phyloP scores from a whole-genome alignment of 2,329 filamentous ascomycete genomes.

The Bipolaris gigantea region DNA sequence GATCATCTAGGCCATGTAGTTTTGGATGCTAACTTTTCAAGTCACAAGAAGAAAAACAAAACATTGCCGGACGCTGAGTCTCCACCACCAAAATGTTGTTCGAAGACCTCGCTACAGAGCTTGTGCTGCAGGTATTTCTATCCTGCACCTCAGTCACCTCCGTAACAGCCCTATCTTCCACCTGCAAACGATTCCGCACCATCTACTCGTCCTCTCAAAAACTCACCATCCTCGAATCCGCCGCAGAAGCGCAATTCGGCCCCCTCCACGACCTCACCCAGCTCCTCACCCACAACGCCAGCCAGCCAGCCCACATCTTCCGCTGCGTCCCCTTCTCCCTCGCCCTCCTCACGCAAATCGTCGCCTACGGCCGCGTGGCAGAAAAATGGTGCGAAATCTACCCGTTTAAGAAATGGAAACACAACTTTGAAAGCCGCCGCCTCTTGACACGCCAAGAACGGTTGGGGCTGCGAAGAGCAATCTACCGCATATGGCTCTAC shows the following conservation, averaged over 20 bases:
- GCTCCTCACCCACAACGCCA: conserved; percentile 62
- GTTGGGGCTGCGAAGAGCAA: conserved; percentile 56
- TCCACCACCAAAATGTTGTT: conserved; percentile 53
- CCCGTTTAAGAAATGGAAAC: conserved; percentile 64
- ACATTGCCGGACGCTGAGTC: not conserved
- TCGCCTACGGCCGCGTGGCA: conserved; percentile 58
- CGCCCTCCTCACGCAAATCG: conserved; percentile 58
- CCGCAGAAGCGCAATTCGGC: conserved; percentile 59
- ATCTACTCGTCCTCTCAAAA: conserved; percentile 58
- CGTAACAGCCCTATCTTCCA: conserved; percentile 57
- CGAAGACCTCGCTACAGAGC: conserved; percentile 60
- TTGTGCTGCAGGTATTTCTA: conserved; percentile 60
- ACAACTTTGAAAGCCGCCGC: conserved; percentile 58
- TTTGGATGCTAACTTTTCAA: conserved; percentile 2
- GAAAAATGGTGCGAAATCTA: conserved; percentile 64
- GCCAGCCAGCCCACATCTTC: conserved; percentile 59
- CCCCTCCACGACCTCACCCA: conserved; percentile 62
- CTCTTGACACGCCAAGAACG: conserved; percentile 55
- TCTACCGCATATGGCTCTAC: conserved; percentile 65
- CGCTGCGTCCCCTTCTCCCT: conserved; percentile 58
- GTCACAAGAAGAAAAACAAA: not conserved
- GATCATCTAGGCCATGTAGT: not conserved
- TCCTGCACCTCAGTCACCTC: conserved; percentile 57
- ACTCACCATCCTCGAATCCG: conserved; percentile 56
- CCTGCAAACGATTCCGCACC: conserved; percentile 57